Evolutionary conservation across 768 basidiomycete genomes (phyloP), one percentile per base, ranked within the genome.

Genomic region (Panellus pusillus): DNA sequence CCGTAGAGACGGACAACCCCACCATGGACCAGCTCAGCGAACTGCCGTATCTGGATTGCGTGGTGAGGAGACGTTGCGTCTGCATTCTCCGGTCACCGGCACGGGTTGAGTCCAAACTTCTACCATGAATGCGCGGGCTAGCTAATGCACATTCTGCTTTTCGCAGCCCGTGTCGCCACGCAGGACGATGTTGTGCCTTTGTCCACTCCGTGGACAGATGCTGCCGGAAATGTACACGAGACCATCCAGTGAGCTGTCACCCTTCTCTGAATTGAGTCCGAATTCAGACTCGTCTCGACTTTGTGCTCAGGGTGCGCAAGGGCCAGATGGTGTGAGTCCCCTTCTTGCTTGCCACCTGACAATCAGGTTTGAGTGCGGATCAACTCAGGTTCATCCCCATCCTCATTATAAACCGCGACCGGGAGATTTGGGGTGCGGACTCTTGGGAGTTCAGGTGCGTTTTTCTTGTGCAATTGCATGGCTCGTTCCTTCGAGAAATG

Each of bases 11-110:
- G 0, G 74, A 80, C 8, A 70, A 62, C 0, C 81, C 81, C 6
- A 65, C 69, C 7, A 81, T 83, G 77, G 82, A 84, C 39, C 73
- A 77, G n/a, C 72, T 86, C 4, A 70, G 73, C 46, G 65, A 70
- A 7, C 71, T 86, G 13, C 73, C 78, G 1, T 82, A 81, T 58
- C 74, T 86, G 11, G 83, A 83, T 54, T 65, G 65, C 9, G 70
- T 80, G 18, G 66, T 79, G n/a, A 68, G 71, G 80, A 81, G 64
- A 74, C 70, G 1, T 63, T 82, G 24, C 73, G 80, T 1, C 29
- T 77, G 3, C 66, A 81, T 46, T 35, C 32, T 35, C 32, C 32
- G 32, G 32, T 35, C 14, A 7, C 8, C 14, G 32, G 11, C 32
- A 35, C 32, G 32, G 14, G 32, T 35, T n/a, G 1, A 36, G 32